phyloP scores from a whole-genome alignment of 2,329 filamentous ascomycete genomes.

The Trichoderma sp. region DNA sequence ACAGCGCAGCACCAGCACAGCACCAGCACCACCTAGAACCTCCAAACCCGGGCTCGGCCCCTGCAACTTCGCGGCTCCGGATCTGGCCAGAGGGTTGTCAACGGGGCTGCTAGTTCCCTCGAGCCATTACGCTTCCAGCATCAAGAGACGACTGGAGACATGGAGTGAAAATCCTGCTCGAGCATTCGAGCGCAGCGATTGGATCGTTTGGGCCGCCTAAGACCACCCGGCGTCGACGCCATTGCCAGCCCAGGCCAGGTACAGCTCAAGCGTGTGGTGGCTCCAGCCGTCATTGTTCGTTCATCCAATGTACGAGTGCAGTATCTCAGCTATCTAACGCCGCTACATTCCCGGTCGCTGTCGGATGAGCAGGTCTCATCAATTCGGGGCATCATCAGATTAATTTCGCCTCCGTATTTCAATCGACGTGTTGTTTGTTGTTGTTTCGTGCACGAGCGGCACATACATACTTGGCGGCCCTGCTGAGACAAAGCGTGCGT shows the following conservation, averaged over 20 bases:
- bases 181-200: constrained; percentile 1
- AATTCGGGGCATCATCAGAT: not conserved
- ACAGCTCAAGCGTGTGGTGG: not conserved
- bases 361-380: not conserved
- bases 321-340: too few relatives aligned
- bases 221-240: not conserved
- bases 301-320: not conserved
- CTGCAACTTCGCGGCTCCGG: not conserved
- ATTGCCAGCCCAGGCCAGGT: not conserved
- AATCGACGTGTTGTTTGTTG: not conserved
- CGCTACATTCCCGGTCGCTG: too few relatives aligned
- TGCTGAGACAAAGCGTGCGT: not conserved
- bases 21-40: not conserved
- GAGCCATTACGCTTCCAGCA: not conserved
- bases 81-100: not conserved
- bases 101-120: not conserved
- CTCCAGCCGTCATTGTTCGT: not conserved
- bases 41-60: not conserved
- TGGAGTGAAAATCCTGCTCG: not conserved
- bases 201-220: not conserved
- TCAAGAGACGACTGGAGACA: not conserved
- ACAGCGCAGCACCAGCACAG: not conserved
- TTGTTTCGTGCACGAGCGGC: not conserved
- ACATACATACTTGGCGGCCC: not conserved
- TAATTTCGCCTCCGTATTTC: not conserved